These are phyloP conservation scores for Coemansia sp. DNA, from an alignment of 192 early-diverging fungal genomes.

Conservation along the genomic window DNA sequence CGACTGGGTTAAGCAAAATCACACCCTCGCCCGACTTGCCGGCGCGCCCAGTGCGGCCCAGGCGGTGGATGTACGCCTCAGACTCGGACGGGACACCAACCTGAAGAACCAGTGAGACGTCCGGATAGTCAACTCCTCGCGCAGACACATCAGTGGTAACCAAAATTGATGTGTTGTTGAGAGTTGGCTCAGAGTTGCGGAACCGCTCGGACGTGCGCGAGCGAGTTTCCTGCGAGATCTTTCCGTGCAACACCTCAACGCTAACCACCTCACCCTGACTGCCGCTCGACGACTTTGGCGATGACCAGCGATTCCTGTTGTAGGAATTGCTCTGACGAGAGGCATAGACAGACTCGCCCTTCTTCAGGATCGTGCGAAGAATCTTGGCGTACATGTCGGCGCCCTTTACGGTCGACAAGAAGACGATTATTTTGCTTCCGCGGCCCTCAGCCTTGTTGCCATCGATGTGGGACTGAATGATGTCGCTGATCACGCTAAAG, in stretches of 20 bases:
- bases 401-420: slow-evolving; percentile 79
- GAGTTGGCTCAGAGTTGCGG: slow-evolving; percentile 55
- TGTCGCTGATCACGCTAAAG: slow-evolving; percentile 62
- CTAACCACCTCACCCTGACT: slow-evolving; percentile 19
- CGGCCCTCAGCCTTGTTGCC: slow-evolving; percentile 50
- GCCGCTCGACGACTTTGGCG: not conserved
- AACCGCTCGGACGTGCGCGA: slow-evolving; percentile 74
- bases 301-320: slow-evolving; percentile 11
- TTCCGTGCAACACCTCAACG: slow-evolving; percentile 77
- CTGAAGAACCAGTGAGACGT: slow-evolving; percentile 89
- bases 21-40: slow-evolving; percentile 89
- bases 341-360: slow-evolving; percentile 11
- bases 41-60: slow-evolving; percentile 96
- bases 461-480: slow-evolving; percentile 64
- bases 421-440: slow-evolving; percentile 86
- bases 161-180: slow-evolving; percentile 64
- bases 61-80: slow-evolving; percentile 94
- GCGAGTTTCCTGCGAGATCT: slow-evolving; percentile 73
- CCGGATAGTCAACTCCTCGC: slow-evolving; percentile 96
- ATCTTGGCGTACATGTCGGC: slow-evolving; percentile 37
- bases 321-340: not conserved
- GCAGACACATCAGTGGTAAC: slow-evolving; percentile 97
- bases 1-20: slow-evolving; percentile 77
- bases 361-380: slow-evolving; percentile 23
- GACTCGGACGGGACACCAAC: slow-evolving; percentile 78